Percentiles rank a stretch among this genome's conserved stretches.
Evolutionary conservation across 108 stramenopile genomes (phyloP).

Genomic region (Pseudonitzschia delicatissima): DNA sequence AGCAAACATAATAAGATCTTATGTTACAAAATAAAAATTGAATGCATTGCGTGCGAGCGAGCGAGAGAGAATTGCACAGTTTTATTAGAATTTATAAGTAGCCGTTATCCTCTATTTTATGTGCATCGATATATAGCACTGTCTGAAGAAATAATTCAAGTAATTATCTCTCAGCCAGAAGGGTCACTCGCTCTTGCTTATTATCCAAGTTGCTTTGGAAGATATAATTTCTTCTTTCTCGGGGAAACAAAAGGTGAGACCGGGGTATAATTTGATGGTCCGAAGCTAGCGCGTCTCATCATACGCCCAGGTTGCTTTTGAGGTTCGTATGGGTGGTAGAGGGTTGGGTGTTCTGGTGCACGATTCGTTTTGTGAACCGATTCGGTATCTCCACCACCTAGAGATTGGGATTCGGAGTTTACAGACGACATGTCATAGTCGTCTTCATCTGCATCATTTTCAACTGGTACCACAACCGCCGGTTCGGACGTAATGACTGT

Average conservation of each 20-base stretch:
- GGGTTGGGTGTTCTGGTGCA: background rate
- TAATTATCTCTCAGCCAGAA: background rate
- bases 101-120: background rate
- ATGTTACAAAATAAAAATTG: no score
- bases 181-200: no score
- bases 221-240: background rate
- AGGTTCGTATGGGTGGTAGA: constrained; percentile 1
- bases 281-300: constrained; percentile 19
- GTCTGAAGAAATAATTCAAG: background rate
- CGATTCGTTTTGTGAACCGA: background rate
- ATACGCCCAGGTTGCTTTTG: constrained; percentile 27
- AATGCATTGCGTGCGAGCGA: no score
- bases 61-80: no score
- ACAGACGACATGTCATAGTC: background rate
- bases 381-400: background rate
- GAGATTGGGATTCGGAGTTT: background rate
- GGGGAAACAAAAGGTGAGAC: background rate
- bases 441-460: constrained; percentile 17
- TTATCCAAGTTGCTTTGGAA: background rate
- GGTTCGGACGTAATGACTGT: constrained; percentile 70
- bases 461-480: constrained; percentile 60
- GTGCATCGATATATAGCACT: background rate
- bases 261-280: no score
- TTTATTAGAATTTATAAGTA: no score
- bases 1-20: background rate